A percentile compares a stretch with the other conserved stretches of the same genome.
Evolutionary conservation across 2,329 filamentous ascomycete genomes (phyloP).

Genomic region (Apiospora rasikravindrae): DNA sequence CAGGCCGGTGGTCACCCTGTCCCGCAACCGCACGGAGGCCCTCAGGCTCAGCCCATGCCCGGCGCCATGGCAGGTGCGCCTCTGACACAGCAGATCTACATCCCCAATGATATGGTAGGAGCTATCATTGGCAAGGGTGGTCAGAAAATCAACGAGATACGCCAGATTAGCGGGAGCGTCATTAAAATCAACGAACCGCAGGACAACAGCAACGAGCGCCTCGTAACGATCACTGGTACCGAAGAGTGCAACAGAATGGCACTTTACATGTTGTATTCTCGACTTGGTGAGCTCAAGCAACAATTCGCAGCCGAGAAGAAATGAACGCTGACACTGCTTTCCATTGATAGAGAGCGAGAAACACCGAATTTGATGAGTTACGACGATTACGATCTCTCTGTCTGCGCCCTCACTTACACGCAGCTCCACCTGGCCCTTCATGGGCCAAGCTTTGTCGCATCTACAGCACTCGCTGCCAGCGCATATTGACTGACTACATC

Average conservation of each 20-base stretch:
- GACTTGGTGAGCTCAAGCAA: slow-evolving; percentile 74
- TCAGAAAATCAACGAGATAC: slow-evolving; percentile 99
- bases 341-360: slow-evolving; percentile 71
- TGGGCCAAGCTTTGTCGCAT: slow-evolving; percentile 4
- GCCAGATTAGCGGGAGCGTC: slow-evolving; percentile 94
- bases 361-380: slow-evolving; percentile 64
- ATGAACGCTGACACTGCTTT: slow-evolving; percentile 22
- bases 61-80: slow-evolving; percentile 74
- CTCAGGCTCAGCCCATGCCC: slow-evolving; percentile 76
- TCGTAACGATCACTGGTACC: slow-evolving; percentile 96
- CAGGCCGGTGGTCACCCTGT: slow-evolving; percentile 68
- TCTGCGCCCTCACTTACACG: slow-evolving; percentile 17
- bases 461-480: slow-evolving; percentile 7
- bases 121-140: slow-evolving; percentile 99
- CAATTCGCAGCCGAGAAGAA: slow-evolving; percentile 26
- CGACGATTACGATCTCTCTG: slow-evolving; percentile 22
- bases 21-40: slow-evolving; percentile 66
- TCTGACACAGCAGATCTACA: slow-evolving; percentile 97
- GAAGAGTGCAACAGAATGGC: slow-evolving; percentile 99
- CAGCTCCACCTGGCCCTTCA: background rate
- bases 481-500: slow-evolving; percentile 8
- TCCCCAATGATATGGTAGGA: slow-evolving; percentile 99
- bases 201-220: slow-evolving; percentile 96
- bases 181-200: slow-evolving; percentile 99
- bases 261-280: slow-evolving; percentile 98